A percentile compares a stretch with the other conserved stretches of the same genome.
These are phyloP conservation scores for Royoungia palumana DNA, from an alignment of 768 basidiomycete species.

Conservation along the genomic window DNA sequence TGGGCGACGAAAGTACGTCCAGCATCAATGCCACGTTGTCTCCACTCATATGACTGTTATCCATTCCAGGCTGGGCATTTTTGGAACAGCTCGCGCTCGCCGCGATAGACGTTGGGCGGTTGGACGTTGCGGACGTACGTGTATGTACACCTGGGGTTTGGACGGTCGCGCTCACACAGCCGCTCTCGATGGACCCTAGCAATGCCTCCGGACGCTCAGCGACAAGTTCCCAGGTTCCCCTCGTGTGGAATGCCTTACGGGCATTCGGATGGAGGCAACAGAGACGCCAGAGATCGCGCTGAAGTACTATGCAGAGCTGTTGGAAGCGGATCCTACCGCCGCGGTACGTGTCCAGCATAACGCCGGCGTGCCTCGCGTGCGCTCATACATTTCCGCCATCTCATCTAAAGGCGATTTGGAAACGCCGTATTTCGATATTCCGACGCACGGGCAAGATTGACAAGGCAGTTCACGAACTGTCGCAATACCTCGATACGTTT, in stretches of 20 bases:
- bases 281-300: slow-evolving; percentile 56
- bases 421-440: slow-evolving; percentile 75
- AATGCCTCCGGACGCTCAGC: slow-evolving; percentile 50
- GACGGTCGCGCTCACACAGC: slow-evolving; percentile 3
- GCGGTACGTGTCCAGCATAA: slow-evolving; percentile 45
- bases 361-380: background rate
- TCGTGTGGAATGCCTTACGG: slow-evolving; percentile 72
- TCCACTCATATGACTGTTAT: background rate
- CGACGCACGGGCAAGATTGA: slow-evolving; percentile 60
- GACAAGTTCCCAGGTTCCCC: slow-evolving; percentile 76
- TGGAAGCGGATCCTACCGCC: slow-evolving; percentile 66
- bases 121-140: slow-evolving; percentile 74
- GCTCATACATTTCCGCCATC: background rate
- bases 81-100: slow-evolving; percentile 79
- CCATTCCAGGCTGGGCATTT: slow-evolving; percentile 64
- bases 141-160: background rate
- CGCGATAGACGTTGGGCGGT: slow-evolving; percentile 68
- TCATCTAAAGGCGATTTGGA: slow-evolving; percentile 56
- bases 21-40: background rate
- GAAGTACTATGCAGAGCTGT: slow-evolving; percentile 56
- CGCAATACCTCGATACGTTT: slow-evolving; percentile 75
- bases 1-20: slow-evolving; percentile 56
- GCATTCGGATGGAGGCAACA: slow-evolving; percentile 73
- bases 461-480: slow-evolving; percentile 67
- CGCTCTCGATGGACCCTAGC: slow-evolving; percentile 13